Evolutionary conservation across 2,329 filamentous ascomycete genomes (phyloP), one percentile per base, ranked within the genome.

Genomic region (Nigrospora osmanthi): DNA sequence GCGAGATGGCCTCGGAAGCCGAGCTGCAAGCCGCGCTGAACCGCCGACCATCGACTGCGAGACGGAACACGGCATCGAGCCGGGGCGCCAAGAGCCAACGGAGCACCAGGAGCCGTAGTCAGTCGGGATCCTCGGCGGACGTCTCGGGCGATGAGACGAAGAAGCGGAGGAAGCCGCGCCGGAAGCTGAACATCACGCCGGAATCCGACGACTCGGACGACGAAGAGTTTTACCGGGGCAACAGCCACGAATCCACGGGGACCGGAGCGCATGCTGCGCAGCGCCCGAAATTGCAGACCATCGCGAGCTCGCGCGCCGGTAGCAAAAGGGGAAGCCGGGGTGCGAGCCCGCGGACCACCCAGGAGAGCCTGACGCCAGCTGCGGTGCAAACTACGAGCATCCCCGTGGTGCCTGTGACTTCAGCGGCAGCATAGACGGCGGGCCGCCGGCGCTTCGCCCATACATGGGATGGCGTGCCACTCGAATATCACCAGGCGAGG

Each of bases 1-100:
- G 68, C 35, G 68, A 69, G 52, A 61, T 52, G 15, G 60, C 58
- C 16, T 44, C 53, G 7, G 55, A 55, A 42, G 49, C 49, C 14
- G 58, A 61, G 35, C 52, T 54, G 16, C 48, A 46, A 33, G 41
- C 54, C 6, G 50, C 53, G 14, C 31, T 51, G 13, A 48, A 52
- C 15, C 45, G 46, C 47, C 48, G 38, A 19, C 48, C 39, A 17
- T 47, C 35, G 30, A 44, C 32, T 6, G 35, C 38, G 15, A 46
- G 49, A 32, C 40, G 53, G 35, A 53, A 50, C 32, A 56, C 51
- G 4, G 49, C 49, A 7, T 47, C 46, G 15, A 49, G 44, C 35
- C 37, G 42, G 15, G 35, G 43, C 14, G 35, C 36, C 10, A 35
- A 33, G 28, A 51, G 46, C 38, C 42, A 43, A 33, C 48, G 47